Conservation (phyloP, 331 rosid species). For the Stylosanthes scabra region DNA sequence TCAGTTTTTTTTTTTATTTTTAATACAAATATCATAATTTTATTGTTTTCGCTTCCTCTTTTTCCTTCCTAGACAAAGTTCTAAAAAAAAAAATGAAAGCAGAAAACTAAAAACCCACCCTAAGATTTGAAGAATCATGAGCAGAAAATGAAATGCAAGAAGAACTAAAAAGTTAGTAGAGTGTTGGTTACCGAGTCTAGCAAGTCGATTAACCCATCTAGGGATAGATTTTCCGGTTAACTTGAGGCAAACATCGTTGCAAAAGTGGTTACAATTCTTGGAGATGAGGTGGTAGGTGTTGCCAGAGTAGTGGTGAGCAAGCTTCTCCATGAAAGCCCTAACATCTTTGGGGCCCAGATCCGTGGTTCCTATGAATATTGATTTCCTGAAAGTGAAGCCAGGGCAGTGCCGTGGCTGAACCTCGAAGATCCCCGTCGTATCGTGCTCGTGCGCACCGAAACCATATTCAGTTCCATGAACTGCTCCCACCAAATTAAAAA, state of each 20-base stretch:
- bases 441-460: slow-evolving; percentile 95
- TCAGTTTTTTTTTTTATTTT: too few species aligned
- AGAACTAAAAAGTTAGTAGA: too few species aligned
- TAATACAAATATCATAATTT: too few species aligned
- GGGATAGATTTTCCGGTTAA: slow-evolving; percentile 82
- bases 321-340: slow-evolving; percentile 75
- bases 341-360: slow-evolving; percentile 70
- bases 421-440: slow-evolving; percentile 87
- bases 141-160: too few species aligned
- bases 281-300: slow-evolving; percentile 87
- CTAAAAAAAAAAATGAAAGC: too few species aligned
- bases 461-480: slow-evolving; percentile 94
- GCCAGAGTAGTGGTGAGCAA: slow-evolving; percentile 82
- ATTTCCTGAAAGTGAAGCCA: slow-evolving; percentile 93
- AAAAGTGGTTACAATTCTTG: slow-evolving; percentile 95
- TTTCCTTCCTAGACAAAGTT: too few species aligned
- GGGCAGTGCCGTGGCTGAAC: slow-evolving; percentile 92
- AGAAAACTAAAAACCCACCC: too few species aligned
- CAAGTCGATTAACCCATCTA: slow-evolving; percentile 95
- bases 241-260: slow-evolving; percentile 73
- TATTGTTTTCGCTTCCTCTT: too few species aligned
- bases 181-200: slow-evolving; percentile 76
- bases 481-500: too few species aligned
- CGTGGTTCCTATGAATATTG: slow-evolving; percentile 81
- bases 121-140: too few species aligned